A percentile compares a stretch with the other conserved stretches of the same genome.
phyloP scores from a whole-genome alignment of 352 stramenopile genomes.

The Phytophthora macrochlamydospora region DNA sequence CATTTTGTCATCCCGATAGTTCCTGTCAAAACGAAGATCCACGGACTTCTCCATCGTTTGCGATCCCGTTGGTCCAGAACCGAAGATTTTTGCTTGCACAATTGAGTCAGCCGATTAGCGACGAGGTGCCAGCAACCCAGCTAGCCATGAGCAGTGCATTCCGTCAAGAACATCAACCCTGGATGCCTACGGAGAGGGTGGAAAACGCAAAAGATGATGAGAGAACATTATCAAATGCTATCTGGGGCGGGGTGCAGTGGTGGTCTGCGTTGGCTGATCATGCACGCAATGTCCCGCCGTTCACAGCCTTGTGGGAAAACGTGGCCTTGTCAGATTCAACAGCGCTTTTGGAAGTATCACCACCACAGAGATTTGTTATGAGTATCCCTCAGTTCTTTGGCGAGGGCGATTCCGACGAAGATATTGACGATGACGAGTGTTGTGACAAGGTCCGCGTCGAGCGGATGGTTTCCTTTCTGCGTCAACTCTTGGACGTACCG shows the following conservation, averaged over 20 bases:
- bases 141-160: conserved; percentile 42
- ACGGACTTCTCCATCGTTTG: conserved; percentile 29
- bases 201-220: not conserved
- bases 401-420: conserved; percentile 12
- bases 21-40: too few relatives aligned
- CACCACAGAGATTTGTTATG: conserved; percentile 40
- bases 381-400: conserved; percentile 29
- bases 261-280: conserved; percentile 46
- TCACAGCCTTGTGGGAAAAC: conserved; percentile 41
- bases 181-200: conserved; percentile 18
- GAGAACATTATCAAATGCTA: too few relatives aligned
- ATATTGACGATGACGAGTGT: conserved; percentile 28
- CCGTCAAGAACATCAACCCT: conserved; percentile 40
- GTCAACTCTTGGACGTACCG: conserved; percentile 31
- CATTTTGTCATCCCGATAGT: conserved; percentile 30
- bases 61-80: conserved; percentile 32
- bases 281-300: conserved; percentile 30
- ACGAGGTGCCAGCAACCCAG: conserved; percentile 37
- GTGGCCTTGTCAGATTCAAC: conserved; percentile 12
- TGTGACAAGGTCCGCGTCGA: conserved; percentile 35
- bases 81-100: conserved; percentile 41
- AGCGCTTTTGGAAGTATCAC: conserved; percentile 17
- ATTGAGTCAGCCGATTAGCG: conserved; percentile 36
- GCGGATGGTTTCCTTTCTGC: conserved; percentile 39
- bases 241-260: conserved; percentile 42